Conservation (phyloP, 768 basidiomycete species). For the Agaricus bisporus region DNA sequence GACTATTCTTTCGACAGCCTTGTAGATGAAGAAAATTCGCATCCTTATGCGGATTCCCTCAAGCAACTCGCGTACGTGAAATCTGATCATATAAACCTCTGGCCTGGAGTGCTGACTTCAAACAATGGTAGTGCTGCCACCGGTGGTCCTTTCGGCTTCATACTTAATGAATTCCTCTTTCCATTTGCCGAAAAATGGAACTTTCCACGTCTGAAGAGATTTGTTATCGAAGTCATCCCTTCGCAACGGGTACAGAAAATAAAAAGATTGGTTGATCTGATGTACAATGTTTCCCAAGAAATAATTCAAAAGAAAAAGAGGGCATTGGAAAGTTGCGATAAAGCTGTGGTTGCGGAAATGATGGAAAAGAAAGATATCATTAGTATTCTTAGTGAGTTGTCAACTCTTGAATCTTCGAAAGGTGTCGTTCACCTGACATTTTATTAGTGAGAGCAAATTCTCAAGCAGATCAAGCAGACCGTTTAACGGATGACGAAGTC, state of each 20-base stretch:
- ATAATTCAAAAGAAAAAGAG: conserved; percentile 29
- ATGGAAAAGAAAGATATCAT: conserved; percentile 33
- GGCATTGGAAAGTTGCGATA: conserved; percentile 27
- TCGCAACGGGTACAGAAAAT: conserved; percentile 19
- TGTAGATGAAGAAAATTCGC: conserved; percentile 18
- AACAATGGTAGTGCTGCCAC: neutral
- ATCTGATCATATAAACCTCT: neutral
- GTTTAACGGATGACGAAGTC: conserved; percentile 28
- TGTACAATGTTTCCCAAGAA: conserved; percentile 26
- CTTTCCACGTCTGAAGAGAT: conserved; percentile 26
- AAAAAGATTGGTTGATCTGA: conserved; percentile 22
- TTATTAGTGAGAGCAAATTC: conserved; percentile 27
- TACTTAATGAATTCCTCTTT: neutral
- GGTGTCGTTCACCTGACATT: neutral
- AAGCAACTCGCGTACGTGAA: conserved; percentile 25
- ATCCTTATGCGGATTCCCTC: conserved; percentile 12
- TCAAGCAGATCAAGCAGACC: conserved; percentile 23
- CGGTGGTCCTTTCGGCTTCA: conserved; percentile 5
- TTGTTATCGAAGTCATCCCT: conserved; percentile 29
- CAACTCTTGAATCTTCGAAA: no score
- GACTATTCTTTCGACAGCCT: conserved; percentile 38
- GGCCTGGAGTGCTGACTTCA: neutral
- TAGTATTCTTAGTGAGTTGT: conserved; percentile 32
- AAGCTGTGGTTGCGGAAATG: conserved; percentile 24
- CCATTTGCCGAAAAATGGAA: conserved; percentile 11